Evolutionary conservation across 1,284 basidiomycete species (phyloP), one percentile per base, ranked within the genome.

Genomic region (Cutaneotrichosporon dermatis): DNA sequence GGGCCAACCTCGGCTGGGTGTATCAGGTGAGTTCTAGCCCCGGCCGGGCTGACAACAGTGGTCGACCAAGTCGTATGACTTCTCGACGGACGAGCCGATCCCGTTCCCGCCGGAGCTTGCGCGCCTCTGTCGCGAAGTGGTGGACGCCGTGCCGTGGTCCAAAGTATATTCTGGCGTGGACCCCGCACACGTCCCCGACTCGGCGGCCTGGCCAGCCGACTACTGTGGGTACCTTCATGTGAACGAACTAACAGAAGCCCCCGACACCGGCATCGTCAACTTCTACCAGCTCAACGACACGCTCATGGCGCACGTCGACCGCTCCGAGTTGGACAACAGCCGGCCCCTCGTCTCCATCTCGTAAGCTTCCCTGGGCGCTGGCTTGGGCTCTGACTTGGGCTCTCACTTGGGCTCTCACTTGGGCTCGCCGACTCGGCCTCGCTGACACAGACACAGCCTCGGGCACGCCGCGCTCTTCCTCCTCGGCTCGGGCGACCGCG

Each of bases 181-280:
- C 46, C 58, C 65, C 12, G 64, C 44, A 11, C 80, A 82, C 11
- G 74, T 78, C 0, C 79, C 81, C 4, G 84, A 86, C 60, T 92
- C 88, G 87, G 77, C 78, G 57, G 77, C 78, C 4, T 93, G 91
- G 91, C 73, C 78, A 13, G 80, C 87, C 34, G 86, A 85, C 12
- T 93, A 93, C 71, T 86, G 90, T 90, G 66, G 54, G 78, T 58
- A 49, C 2, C 39, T 9, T 35, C 12, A 6, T 0, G 25, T 25
- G 13, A 13, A 8, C 2, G 6, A 44, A 49, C 57, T 60, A 49
- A 62, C 45, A 3, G 3, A 44, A 62, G 59, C 54, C 11, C 90
- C 91, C 3, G 92, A 94, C 73, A 91, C 92, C 11, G 92, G 92
- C 2, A 94, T 96, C 50, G 88, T 95, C 61, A 96, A 96, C 74